Evolutionary conservation across 1,284 basidiomycete genomes (phyloP), one percentile per base, ranked within the genome.

Genomic region (Papiliotrema nemorosa): DNA sequence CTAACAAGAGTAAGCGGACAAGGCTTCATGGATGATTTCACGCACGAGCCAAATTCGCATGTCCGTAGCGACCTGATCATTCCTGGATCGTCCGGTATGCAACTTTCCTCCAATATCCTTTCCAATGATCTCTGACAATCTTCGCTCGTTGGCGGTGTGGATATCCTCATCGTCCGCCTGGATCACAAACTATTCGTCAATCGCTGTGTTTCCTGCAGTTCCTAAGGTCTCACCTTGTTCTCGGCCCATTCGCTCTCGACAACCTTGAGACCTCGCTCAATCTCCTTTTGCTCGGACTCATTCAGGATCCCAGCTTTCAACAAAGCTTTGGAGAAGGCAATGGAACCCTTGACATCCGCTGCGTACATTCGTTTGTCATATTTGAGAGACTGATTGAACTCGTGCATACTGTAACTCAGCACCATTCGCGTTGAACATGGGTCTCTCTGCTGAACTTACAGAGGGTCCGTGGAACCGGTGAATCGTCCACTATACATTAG

Each of bases 31-130:
- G 6, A 9, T 0, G n/a, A 5, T 40, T 5, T 24, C 35, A 60
- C 66, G 62, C 35, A 69, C 66, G 29, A 98, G 80, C 94, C 94
- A 98, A 18, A 98, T 76, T 18, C 94, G 85, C 87, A 97, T 89
- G 71, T 98, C 94, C 3, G 94, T 98, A 5, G 92, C 92, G 54
- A 97, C 93, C 75, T 98, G 94, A 72, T 98, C 94, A 73, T 98
- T 98, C 49, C 94, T 82, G 53, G 89, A 93, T 51, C 94, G 84
- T 34, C 94, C 96, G 0, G 96, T 98, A 73, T 98, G 94, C 37
- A 97, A 78, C 74, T 94, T 96, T 7, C 91, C 91, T 21, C 88
- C 89, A 10, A 93, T 81, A 47, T 74, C 74, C 20, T 86, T 79
- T 0, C 94, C 94, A 53, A 98, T 90, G 53, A 97, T 77, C 77